Base-by-base conservation (phyloP, 768 basidiomycete species). In the Suillus hirtellus region DNA sequence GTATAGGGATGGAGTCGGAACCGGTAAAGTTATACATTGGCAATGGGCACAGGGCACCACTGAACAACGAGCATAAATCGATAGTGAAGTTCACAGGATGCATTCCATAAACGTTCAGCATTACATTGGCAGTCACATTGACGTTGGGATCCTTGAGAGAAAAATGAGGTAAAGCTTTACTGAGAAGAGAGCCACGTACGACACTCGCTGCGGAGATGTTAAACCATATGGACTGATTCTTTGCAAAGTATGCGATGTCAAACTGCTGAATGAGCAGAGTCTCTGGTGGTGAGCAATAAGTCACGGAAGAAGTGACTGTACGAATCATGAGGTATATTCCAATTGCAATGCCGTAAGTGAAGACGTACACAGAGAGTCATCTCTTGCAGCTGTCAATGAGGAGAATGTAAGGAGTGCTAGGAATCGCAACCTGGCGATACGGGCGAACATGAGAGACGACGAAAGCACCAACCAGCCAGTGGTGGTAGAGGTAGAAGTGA, bases 21-120 rank as follows among this genome's bases (percentile, higher is more conserved):
- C 94, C 95, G n/a, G 87, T 89, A 71, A 97, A 96, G 70, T 95
- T 92, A 80, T 93, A 92, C 71, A 83, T 84, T 40, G 82, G 95
- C 64, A 86, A 85, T 42, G 82, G 95, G 78, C 96, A 99, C 14
- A 98, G 81, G 31, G 86, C 88, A 19, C 95, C 94, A 61, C 79
- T 75, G 38, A 96, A 82, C 54, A 93, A 81, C 55, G 78, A 77
- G 81, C 96, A 99, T 38, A 98, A 84, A 77, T 96, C 84, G 66
- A 97, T 76, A n/a, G 93, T 93, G 65, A 89, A 71, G 73, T 97
- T 97, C 67, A 96, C 70, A 19, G 90, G 86, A 37, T 86, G 82
- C 75, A 89, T 86, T 60, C 95, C 95, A 68, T 98, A 98, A n/a
- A 90, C 90, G 64, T 92, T 90, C 71, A 95, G 77, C 69, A 92